A percentile compares a stretch with the other conserved stretches of the same genome.
Conservation (phyloP, 345 rosid genomes). For the Rhodamnia rubescens region DNA sequence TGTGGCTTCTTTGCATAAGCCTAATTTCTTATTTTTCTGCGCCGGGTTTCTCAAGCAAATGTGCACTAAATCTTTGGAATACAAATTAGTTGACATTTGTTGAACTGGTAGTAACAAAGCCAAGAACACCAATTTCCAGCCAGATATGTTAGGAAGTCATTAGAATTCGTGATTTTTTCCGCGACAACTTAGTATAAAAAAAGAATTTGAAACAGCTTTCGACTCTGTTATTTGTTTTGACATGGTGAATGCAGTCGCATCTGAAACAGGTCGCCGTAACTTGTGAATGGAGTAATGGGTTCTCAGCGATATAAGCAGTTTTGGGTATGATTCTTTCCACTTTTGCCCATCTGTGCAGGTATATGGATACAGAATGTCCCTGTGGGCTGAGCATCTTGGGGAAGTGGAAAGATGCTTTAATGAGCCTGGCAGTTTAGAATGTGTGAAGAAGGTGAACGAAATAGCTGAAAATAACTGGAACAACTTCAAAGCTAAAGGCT, state of each 20-base stretch:
- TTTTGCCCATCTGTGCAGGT: slow-evolving; percentile 27
- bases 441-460: slow-evolving; percentile 45
- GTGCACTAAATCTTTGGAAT: neutral
- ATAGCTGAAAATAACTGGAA: slow-evolving; percentile 65
- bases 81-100: neutral
- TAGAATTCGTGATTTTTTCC: neutral
- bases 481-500: slow-evolving; percentile 10
- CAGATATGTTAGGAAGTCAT: neutral
- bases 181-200: neutral
- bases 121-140: neutral
- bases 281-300: neutral
- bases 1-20: neutral
- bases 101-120: neutral
- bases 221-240: neutral
- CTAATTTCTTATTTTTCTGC: neutral
- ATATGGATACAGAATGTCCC: slow-evolving; percentile 78
- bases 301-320: neutral
- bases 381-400: slow-evolving; percentile 88
- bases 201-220: neutral
- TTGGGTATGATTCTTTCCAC: neutral
- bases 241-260: neutral
- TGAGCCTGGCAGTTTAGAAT: slow-evolving; percentile 47
- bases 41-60: neutral
- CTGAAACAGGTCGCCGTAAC: neutral
- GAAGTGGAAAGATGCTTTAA: slow-evolving; percentile 15